phyloP scores from a whole-genome alignment of 176 grass and related monocot species.

The Carex kokanica region DNA sequence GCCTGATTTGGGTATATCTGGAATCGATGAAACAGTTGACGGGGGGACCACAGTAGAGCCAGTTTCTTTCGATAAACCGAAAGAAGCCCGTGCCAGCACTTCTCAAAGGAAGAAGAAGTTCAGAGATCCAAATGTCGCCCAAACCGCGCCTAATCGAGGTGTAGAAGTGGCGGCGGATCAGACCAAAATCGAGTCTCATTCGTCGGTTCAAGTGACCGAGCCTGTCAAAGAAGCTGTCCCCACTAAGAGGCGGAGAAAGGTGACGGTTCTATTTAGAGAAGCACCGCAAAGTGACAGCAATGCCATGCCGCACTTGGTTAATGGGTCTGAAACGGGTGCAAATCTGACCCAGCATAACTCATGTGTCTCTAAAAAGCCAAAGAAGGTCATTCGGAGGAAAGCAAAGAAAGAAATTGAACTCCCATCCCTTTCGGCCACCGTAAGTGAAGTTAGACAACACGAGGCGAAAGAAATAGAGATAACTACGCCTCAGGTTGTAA shows the following conservation, averaged over 20 bases:
- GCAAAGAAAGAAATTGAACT: constrained; percentile 6
- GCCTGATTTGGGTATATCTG: not conserved
- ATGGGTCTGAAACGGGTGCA: constrained; percentile 8
- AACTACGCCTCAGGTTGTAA: constrained; percentile 8
- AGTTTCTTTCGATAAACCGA: not conserved
- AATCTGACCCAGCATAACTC: not conserved
- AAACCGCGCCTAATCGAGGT: constrained; percentile 28
- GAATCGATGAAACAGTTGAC: not conserved
- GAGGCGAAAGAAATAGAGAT: not conserved
- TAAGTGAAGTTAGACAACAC: not conserved
- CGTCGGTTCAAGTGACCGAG: constrained; percentile 10
- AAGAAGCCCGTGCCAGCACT: constrained; percentile 2
- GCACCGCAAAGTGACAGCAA: not conserved
- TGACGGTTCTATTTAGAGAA: constrained; percentile 30
- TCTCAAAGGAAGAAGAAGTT: constrained; percentile 17
- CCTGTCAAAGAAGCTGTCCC: constrained; percentile 23
- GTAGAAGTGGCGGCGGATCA: constrained; percentile 26
- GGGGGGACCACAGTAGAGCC: not conserved
- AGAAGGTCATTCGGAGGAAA: constrained; percentile 12
- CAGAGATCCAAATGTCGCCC: constrained; percentile 30
- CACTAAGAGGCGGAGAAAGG: constrained; percentile 21
- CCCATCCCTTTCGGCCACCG: not conserved
- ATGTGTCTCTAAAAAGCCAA: not conserved
- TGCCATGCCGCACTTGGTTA: not conserved
- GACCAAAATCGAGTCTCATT: constrained; percentile 24